Evolutionary conservation across 352 stramenopile genomes (phyloP).

Genomic region (Pythium oligandrum): DNA sequence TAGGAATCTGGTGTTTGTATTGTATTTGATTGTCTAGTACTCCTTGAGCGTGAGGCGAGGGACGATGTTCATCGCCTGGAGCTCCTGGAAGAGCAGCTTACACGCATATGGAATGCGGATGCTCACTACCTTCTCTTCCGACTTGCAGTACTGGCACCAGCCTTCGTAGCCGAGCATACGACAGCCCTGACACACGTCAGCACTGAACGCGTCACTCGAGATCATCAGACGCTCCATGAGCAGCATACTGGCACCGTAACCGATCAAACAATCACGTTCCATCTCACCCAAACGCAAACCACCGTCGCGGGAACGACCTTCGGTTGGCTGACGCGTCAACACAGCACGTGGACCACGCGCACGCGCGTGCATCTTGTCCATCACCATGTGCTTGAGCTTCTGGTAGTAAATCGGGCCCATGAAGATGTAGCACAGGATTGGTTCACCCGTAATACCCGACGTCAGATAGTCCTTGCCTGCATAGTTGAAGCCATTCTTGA

Average conservation of each 20-base stretch:
- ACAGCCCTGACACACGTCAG: conserved; percentile 97
- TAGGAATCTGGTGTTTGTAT: no score
- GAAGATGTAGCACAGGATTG: conserved; percentile 99
- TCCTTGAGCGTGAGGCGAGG: conserved; percentile 96
- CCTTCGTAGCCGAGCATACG: conserved; percentile 96
- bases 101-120: conserved; percentile 99
- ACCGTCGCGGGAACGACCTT: conserved; percentile 97
- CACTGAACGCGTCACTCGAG: conserved; percentile 98
- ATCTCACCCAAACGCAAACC: conserved; percentile 99
- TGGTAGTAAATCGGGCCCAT: conserved; percentile 99
- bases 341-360: conserved; percentile 92
- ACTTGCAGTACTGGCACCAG: conserved; percentile 99
- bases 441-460: conserved; percentile 93
- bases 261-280: conserved; percentile 99
- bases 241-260: conserved; percentile 98
- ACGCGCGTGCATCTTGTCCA: conserved; percentile 99
- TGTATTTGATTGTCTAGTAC: conserved; percentile 33
- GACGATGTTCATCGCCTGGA: conserved; percentile 99
- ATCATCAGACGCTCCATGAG: conserved; percentile 99
- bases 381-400: conserved; percentile 99
- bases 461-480: conserved; percentile 97
- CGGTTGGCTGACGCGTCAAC: conserved; percentile 98
- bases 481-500: conserved; percentile 98
- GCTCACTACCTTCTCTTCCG: conserved; percentile 95
- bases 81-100: conserved; percentile 98